Evolutionary conservation across 225 moss, liverwort and hornwort genomes (phyloP).

Genomic region (Polytrichum commune): DNA sequence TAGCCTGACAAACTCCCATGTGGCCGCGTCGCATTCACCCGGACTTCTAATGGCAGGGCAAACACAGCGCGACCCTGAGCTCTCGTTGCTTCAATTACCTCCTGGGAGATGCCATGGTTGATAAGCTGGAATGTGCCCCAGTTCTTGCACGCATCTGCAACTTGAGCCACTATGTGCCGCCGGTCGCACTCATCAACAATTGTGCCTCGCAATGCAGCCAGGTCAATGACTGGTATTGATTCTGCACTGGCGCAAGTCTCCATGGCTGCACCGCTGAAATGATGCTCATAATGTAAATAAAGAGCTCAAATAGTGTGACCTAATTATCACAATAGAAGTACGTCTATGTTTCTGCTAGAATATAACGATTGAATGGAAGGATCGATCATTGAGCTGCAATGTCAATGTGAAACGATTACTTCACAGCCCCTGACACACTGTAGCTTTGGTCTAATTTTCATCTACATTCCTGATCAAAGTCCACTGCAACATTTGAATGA

Average conservation of each 20-base stretch:
- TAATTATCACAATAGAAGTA: too few relatives aligned
- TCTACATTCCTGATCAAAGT: too few relatives aligned
- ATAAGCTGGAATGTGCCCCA: slow-evolving; percentile 47
- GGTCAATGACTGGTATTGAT: slow-evolving; percentile 34
- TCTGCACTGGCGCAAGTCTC: not conserved
- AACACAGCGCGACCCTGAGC: slow-evolving; percentile 27
- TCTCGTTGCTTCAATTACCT: slow-evolving; percentile 35
- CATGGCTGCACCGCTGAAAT: too few relatives aligned
- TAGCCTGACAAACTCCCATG: slow-evolving; percentile 47
- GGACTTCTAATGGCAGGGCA: slow-evolving; percentile 28
- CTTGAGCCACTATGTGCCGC: slow-evolving; percentile 13
- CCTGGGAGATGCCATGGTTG: slow-evolving; percentile 35
- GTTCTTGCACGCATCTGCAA: slow-evolving; percentile 39
- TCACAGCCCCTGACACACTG: too few relatives aligned
- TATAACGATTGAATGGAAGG: too few relatives aligned
- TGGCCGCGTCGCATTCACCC: slow-evolving; percentile 35
- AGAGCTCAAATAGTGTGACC: too few relatives aligned
- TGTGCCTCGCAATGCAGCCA: slow-evolving; percentile 30
- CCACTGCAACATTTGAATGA: too few relatives aligned
- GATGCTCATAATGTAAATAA: too few relatives aligned
- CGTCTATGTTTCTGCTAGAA: too few relatives aligned
- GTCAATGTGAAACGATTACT: too few relatives aligned
- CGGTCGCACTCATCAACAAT: slow-evolving; percentile 22
- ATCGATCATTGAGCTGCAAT: too few relatives aligned
- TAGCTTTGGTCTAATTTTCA: too few relatives aligned